A percentile compares a stretch with the other conserved stretches of the same genome.
These are phyloP conservation scores for Saururus chinensis DNA, from an alignment of 164 flowering plant genomes.

Conservation along the genomic window DNA sequence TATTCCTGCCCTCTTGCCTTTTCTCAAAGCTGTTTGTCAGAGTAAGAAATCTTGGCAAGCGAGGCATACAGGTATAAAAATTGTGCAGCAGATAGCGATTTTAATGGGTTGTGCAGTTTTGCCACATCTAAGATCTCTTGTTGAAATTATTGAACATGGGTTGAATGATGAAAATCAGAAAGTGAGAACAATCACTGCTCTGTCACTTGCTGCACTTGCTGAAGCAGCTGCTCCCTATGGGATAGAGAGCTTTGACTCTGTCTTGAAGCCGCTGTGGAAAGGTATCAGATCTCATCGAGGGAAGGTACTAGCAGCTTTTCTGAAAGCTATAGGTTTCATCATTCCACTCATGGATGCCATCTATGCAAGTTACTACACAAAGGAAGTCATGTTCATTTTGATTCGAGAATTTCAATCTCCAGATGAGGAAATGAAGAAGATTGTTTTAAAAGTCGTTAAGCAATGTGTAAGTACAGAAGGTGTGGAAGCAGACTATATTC, in stretches of 20 bases:
- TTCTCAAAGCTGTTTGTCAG: slow-evolving; percentile 95
- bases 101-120: slow-evolving; percentile 97
- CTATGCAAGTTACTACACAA: slow-evolving; percentile 94
- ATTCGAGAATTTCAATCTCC: slow-evolving; percentile 99
- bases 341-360: slow-evolving; percentile 98
- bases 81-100: slow-evolving; percentile 97
- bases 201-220: slow-evolving; percentile 94
- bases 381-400: slow-evolving; percentile 86
- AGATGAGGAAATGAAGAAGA: slow-evolving; percentile 99
- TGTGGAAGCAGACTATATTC: slow-evolving; percentile 83
- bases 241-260: slow-evolving; percentile 97
- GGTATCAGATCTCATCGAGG: slow-evolving; percentile 96
- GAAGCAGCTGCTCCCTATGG: slow-evolving; percentile 99
- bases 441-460: slow-evolving; percentile 92
- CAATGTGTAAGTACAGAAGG: slow-evolving; percentile 99
- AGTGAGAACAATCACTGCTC: slow-evolving; percentile 89
- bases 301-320: slow-evolving; percentile 96
- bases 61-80: slow-evolving; percentile 94
- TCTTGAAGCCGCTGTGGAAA: slow-evolving; percentile 97
- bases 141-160: slow-evolving; percentile 94
- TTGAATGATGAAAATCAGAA: slow-evolving; percentile 96
- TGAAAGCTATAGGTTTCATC: slow-evolving; percentile 95
- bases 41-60: slow-evolving; percentile 99
- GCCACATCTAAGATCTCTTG: slow-evolving; percentile 86
- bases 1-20: slow-evolving; percentile 89